Evolutionary conservation across 192 early-diverging fungal genomes (phyloP), one percentile per base, ranked within the genome.

Genomic region (Backusella psychrophila): DNA sequence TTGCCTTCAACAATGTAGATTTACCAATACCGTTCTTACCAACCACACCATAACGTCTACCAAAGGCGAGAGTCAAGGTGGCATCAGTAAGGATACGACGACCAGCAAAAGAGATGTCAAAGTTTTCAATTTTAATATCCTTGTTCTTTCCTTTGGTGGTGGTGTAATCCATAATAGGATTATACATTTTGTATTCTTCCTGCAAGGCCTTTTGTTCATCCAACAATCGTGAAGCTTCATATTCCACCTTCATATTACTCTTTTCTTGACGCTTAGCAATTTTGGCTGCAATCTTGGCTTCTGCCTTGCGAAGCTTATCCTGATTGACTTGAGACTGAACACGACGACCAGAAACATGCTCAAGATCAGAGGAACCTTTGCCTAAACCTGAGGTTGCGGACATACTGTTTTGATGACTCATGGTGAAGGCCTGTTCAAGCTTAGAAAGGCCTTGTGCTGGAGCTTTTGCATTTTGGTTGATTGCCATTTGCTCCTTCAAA

Each of bases 61-160:
- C 96, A 87, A 91, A 94, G 29, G 90, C 88, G 79, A 99, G 81
- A 23, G 89, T 92, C 21, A 99, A 78, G 75, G 85, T 92, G 71
- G 97, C 89, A 77, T 95, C 93, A 33, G 91, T 94, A 19, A 99
- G 85, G 80, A 99, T 99, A 80, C 93, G 93, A 84, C 95, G 94
- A 23, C 97, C 96, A 46, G 95, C 95, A 85, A 92, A 94, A 42
- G 93, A 94, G 63, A 98, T 97, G 81, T 99, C 98, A 87, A 99
- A 98, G 85, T 95, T 93, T 72, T 97, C 96, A 73, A 97, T 77
- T 84, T 96, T 96, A 84, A 99, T 91, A 77, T 99, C 98, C 88
- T 99, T 99, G 78, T 92, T 88, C 83, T 92, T 91, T 75, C 90
- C 90, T 75, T 92, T 91, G 26, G 94, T 92, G 6, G 90, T 85